Evolutionary conservation across 2,329 filamentous ascomycete species (phyloP).

Genomic region (Talaromyces rugulosus): DNA sequence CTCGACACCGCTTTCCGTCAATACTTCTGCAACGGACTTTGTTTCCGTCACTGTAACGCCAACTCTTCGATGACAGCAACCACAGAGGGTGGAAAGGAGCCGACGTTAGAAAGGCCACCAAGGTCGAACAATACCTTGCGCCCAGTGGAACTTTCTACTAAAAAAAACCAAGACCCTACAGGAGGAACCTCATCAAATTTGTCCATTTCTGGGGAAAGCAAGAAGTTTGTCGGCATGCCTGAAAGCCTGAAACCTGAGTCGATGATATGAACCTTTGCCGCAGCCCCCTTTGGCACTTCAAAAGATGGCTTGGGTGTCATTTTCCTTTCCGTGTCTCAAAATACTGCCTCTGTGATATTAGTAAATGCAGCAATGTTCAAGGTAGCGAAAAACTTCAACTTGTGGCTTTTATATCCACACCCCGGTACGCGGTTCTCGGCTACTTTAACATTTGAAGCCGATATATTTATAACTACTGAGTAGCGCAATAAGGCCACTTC

Average conservation of each 20-base stretch:
- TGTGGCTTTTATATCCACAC: neutral
- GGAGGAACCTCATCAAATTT: neutral
- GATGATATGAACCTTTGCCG: slow-evolving; percentile 2
- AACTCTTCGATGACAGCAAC: neutral
- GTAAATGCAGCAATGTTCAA: neutral
- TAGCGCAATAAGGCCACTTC: too few species aligned
- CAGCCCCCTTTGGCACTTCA: neutral
- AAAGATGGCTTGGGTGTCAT: neutral
- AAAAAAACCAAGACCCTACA: slow-evolving; percentile 17
- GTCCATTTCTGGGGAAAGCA: slow-evolving; percentile 1
- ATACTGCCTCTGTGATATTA: neutral
- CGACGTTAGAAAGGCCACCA: slow-evolving; percentile 43
- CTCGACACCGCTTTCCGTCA: slow-evolving; percentile 35
- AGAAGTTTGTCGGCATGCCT: neutral
- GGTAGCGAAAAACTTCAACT: neutral
- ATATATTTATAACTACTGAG: too few species aligned
- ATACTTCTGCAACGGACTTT: slow-evolving; percentile 32
- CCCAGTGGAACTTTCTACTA: slow-evolving; percentile 27
- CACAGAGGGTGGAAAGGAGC: slow-evolving; percentile 32
- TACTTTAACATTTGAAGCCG: too few species aligned
- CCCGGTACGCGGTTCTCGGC: slow-evolving; percentile 2
- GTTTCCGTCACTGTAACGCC: neutral
- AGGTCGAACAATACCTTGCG: slow-evolving; percentile 46
- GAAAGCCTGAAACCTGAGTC: slow-evolving; percentile 2
- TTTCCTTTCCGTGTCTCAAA: neutral